phyloP scores from a whole-genome alignment of 164 flowering plant species.

The Kalanchoe fedtschenkoi region DNA sequence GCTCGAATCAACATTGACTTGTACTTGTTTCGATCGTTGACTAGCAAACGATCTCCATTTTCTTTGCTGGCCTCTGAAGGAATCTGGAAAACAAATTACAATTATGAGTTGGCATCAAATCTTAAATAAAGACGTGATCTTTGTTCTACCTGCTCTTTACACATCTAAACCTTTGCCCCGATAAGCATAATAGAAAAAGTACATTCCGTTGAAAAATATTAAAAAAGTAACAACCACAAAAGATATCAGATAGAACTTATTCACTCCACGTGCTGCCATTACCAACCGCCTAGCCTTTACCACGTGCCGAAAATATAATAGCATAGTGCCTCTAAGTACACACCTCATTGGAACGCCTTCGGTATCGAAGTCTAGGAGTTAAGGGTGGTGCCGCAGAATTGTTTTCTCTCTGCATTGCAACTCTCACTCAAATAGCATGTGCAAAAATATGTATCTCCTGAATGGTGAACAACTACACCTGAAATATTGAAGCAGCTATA shows the following conservation, averaged over 20 bases:
- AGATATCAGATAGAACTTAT: not conserved
- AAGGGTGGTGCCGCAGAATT: conserved; percentile 26
- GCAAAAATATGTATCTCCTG: not conserved
- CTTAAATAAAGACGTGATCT: not conserved
- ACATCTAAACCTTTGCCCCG: not conserved
- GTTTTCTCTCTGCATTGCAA: conserved; percentile 36
- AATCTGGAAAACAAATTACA: conserved; percentile 27
- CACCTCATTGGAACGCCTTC: conserved; percentile 70
- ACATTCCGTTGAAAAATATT: not conserved
- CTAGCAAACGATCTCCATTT: conserved; percentile 62
- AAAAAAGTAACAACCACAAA: not conserved
- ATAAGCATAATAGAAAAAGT: not conserved
- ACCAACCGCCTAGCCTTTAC: not conserved
- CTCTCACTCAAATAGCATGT: not conserved
- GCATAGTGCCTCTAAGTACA: conserved; percentile 5
- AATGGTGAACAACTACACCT: conserved; percentile 6
- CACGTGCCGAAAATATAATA: not conserved
- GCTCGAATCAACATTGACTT: conserved; percentile 69
- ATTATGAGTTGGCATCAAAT: not conserved
- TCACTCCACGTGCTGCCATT: not conserved
- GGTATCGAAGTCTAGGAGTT: conserved; percentile 44
- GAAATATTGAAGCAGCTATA: not conserved
- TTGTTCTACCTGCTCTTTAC: not conserved
- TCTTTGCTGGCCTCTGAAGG: conserved; percentile 36
- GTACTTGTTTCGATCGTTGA: conserved; percentile 73